A percentile compares a stretch with the other conserved stretches of the same genome.
Conservation (phyloP, 1,284 basidiomycete species). For the Boletus mariae region DNA sequence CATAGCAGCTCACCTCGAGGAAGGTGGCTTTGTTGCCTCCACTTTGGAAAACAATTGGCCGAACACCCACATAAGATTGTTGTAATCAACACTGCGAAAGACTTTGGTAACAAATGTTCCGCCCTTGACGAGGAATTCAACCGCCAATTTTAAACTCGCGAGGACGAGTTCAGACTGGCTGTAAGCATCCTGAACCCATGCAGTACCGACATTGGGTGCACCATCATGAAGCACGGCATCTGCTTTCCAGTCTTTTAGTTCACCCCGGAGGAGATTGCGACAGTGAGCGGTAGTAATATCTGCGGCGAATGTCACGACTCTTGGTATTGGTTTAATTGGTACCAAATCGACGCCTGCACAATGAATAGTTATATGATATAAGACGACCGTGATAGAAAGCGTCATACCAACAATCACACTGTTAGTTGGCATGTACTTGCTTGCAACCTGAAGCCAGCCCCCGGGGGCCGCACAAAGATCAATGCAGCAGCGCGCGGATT, state of each 20-base stretch:
- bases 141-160: conserved; percentile 93
- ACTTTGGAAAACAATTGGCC: conserved; percentile 95
- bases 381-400: conserved; percentile 5
- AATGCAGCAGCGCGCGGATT: conserved; percentile 90
- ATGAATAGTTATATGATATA: conserved; percentile 11
- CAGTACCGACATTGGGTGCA: conserved; percentile 98
- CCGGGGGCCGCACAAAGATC: conserved; percentile 99
- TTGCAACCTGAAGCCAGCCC: conserved; percentile 98
- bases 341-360: conserved; percentile 86
- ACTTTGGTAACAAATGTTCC: conserved; percentile 98
- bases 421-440: conserved; percentile 96
- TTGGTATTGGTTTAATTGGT: conserved; percentile 93
- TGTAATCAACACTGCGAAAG: conserved; percentile 98
- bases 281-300: conserved; percentile 96
- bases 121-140: conserved; percentile 92
- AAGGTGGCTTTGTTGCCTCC: conserved; percentile 98
- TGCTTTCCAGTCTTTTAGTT: conserved; percentile 99
- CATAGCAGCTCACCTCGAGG: conserved; percentile 68
- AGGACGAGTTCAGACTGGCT: conserved; percentile 96
- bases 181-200: conserved; percentile 99
- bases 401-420: conserved; percentile 88
- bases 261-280: conserved; percentile 80
- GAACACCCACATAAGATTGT: conserved; percentile 99
- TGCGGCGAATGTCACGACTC: conserved; percentile 88
- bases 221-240: conserved; percentile 99